Evolutionary conservation across 2,329 filamentous ascomycete genomes (phyloP).

Genomic region (Exophiala dermatitidis): DNA sequence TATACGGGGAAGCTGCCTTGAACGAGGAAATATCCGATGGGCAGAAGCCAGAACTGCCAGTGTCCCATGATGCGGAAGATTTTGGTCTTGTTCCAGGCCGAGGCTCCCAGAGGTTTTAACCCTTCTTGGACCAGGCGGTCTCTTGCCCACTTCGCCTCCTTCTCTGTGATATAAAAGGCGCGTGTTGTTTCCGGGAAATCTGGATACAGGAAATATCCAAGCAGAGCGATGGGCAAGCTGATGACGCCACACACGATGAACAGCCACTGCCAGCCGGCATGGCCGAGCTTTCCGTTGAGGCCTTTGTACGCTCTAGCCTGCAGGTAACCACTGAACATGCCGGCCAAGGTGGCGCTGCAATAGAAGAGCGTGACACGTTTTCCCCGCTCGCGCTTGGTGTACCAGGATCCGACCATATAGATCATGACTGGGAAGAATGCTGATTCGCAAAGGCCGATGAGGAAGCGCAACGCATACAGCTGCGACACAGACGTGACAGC

Average conservation of each 20-base stretch:
- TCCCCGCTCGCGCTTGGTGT: constrained; percentile 29
- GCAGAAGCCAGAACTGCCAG: constrained; percentile 43
- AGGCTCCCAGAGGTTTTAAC: constrained; percentile 34
- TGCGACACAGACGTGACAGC: constrained; percentile 30
- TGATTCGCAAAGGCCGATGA: constrained; percentile 8
- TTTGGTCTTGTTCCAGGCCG: constrained; percentile 32
- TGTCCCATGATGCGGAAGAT: constrained; percentile 36
- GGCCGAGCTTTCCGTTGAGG: constrained; percentile 43
- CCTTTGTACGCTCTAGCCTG: constrained; percentile 50
- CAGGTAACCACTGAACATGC: constrained; percentile 51
- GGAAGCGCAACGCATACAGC: constrained; percentile 20
- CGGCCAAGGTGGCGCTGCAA: constrained; percentile 31
- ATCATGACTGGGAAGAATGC: constrained; percentile 33
- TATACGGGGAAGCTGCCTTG: constrained; percentile 35
- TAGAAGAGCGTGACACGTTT: constrained; percentile 35
- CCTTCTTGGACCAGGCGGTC: constrained; percentile 32
- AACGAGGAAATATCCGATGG: constrained; percentile 36
- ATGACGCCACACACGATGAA: constrained; percentile 55
- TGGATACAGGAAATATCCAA: constrained; percentile 36
- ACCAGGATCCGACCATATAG: constrained; percentile 25
- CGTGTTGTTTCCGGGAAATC: constrained; percentile 40
- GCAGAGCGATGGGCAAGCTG: constrained; percentile 39
- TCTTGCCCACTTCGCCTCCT: constrained; percentile 24
- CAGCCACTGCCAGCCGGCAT: constrained; percentile 49
- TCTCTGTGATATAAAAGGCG: constrained; percentile 37